phyloP scores from a whole-genome alignment of 1,284 basidiomycete species.

The Mycena sp. region DNA sequence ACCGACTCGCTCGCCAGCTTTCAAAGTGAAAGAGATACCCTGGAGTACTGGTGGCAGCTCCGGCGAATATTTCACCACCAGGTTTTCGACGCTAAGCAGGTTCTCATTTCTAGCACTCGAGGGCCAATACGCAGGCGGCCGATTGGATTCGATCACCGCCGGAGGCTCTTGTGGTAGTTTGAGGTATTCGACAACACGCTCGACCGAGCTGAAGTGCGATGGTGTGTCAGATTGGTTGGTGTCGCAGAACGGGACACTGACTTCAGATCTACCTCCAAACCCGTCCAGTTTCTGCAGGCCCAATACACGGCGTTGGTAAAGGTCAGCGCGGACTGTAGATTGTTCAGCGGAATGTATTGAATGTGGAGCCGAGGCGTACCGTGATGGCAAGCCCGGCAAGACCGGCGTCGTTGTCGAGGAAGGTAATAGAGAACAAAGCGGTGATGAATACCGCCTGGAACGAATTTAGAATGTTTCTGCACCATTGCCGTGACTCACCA shows the following conservation, averaged over 20 bases:
- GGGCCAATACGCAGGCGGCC: conserved; percentile 82
- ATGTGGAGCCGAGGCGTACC: background rate
- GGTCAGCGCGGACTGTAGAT: conserved; percentile 75
- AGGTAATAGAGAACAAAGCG: conserved; percentile 73
- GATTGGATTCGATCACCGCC: conserved; percentile 61
- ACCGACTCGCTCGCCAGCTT: conserved; percentile 76
- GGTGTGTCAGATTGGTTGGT: background rate
- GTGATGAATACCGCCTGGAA: conserved; percentile 61
- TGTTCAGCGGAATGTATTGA: background rate
- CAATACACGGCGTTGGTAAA: conserved; percentile 68
- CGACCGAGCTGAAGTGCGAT: conserved; percentile 62
- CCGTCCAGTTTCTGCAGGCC: conserved; percentile 52
- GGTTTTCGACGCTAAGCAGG: conserved; percentile 66
- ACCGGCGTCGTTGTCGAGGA: conserved; percentile 58
- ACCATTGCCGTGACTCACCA: conserved; percentile 2
- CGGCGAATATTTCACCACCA: conserved; percentile 80
- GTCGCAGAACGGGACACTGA: conserved; percentile 54
- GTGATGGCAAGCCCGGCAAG: conserved; percentile 66
- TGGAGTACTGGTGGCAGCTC: conserved; percentile 84
- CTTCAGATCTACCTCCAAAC: conserved; percentile 63
- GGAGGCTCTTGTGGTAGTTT: conserved; percentile 82
- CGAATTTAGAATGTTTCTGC: background rate
- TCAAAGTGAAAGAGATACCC: conserved; percentile 75
- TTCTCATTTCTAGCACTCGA: conserved; percentile 55
- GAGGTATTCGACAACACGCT: conserved; percentile 84